phyloP scores from a whole-genome alignment of 2,329 filamentous ascomycete species.

The Calycina herbarum region DNA sequence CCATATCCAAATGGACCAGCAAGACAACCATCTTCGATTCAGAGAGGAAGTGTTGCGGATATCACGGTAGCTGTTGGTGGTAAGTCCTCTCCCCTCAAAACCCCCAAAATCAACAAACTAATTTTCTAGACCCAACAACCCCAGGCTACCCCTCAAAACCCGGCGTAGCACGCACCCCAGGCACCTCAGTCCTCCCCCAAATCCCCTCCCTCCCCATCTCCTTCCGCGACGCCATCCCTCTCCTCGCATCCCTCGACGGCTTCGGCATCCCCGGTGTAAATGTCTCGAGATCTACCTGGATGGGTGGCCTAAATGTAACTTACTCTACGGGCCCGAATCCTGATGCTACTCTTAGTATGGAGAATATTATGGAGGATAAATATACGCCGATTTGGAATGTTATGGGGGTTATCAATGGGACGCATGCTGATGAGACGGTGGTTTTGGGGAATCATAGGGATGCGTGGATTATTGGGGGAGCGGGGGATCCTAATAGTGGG shows the following conservation, averaged over 20 bases:
- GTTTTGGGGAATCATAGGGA: constrained; percentile 85
- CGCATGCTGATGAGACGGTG: constrained; percentile 77
- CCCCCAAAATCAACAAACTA: background rate
- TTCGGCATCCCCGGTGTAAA: constrained; percentile 65
- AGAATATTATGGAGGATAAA: constrained; percentile 38
- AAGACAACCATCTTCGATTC: constrained; percentile 68
- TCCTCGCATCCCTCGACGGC: constrained; percentile 82
- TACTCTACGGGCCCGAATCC: constrained; percentile 31
- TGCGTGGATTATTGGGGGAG: constrained; percentile 75
- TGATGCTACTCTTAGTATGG: constrained; percentile 61
- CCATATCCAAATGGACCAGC: constrained; percentile 65
- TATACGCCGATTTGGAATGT: constrained; percentile 84
- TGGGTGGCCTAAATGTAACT: constrained; percentile 53
- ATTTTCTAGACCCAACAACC: constrained; percentile 67
- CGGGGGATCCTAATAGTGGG: constrained; percentile 76
- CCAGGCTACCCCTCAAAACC: constrained; percentile 89
- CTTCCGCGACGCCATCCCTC: constrained; percentile 76
- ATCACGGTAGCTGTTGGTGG: constrained; percentile 62
- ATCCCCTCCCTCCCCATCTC: constrained; percentile 86
- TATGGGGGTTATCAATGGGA: constrained; percentile 85
- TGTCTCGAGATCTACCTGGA: constrained; percentile 49
- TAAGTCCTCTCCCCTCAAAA: background rate
- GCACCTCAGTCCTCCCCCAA: constrained; percentile 66
- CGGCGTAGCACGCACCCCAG: constrained; percentile 69
- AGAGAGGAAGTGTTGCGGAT: constrained; percentile 81